phyloP scores from a whole-genome alignment of 1,284 basidiomycete species.

The Leucoagaricus sp. region DNA sequence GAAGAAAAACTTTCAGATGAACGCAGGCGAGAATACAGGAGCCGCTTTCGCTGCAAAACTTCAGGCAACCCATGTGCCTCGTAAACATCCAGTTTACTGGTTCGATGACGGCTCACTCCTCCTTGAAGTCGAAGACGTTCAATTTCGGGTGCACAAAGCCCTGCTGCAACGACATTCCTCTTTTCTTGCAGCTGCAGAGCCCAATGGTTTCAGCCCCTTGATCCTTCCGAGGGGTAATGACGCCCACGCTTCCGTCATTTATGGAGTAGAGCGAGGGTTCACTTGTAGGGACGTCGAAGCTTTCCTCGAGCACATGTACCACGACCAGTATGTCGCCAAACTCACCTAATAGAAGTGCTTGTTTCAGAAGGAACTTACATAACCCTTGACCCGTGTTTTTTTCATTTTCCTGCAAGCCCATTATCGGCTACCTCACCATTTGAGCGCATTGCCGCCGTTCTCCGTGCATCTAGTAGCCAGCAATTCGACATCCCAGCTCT shows the following conservation, averaged over 20 bases:
- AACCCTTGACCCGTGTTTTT: background rate
- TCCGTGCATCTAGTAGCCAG: slow-evolving; percentile 54
- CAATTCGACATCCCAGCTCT: slow-evolving; percentile 58
- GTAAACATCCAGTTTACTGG: slow-evolving; percentile 53
- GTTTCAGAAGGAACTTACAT: background rate
- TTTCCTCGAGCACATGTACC: slow-evolving; percentile 62
- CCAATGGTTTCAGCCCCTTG: background rate
- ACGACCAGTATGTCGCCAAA: slow-evolving; percentile 55
- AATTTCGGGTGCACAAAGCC: slow-evolving; percentile 56
- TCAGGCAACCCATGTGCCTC: background rate
- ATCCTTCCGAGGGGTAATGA: background rate
- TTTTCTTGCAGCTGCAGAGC: slow-evolving; percentile 31
- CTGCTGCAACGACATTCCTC: slow-evolving; percentile 54
- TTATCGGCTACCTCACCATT: slow-evolving; percentile 44
- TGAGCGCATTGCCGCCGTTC: slow-evolving; percentile 45
- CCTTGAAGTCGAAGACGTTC: slow-evolving; percentile 40
- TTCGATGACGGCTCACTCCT: slow-evolving; percentile 62
- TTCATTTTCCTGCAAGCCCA: slow-evolving; percentile 37
- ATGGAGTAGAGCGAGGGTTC: slow-evolving; percentile 35
- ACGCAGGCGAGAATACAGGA: background rate
- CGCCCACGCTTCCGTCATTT: background rate
- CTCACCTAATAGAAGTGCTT: background rate
- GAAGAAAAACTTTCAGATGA: background rate
- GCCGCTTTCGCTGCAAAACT: background rate
- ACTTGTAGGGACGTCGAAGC: slow-evolving; percentile 49